Evolutionary conservation across 805 yeast genomes (phyloP).

Genomic region (Candida multigemmis): DNA sequence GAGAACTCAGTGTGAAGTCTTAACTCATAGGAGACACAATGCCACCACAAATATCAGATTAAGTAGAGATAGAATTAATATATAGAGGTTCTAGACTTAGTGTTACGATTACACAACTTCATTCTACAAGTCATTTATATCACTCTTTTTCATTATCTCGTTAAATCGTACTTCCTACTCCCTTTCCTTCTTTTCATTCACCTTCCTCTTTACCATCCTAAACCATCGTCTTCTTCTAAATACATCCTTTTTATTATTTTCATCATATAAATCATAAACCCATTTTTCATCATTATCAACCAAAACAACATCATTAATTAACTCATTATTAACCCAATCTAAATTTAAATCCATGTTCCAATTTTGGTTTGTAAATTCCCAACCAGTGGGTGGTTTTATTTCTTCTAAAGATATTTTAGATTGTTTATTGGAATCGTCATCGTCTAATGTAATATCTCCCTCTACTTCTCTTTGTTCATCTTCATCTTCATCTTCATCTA

Average conservation of each 20-base stretch:
- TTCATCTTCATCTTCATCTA: constrained; percentile 8
- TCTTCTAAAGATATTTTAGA: constrained; percentile 10
- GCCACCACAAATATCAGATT: too few species aligned
- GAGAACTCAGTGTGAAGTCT: too few species aligned
- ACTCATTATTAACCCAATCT: constrained; percentile 50
- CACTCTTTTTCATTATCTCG: too few species aligned
- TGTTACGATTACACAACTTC: too few species aligned
- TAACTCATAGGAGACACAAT: too few species aligned
- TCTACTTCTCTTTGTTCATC: constrained; percentile 6
- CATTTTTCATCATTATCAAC: constrained; percentile 74
- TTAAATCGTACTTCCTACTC: too few species aligned
- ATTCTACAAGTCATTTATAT: too few species aligned
- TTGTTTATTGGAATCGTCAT: constrained; percentile 1
- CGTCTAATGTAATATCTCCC: neutral
- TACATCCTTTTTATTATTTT: constrained; percentile 25
- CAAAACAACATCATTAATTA: constrained; percentile 42
- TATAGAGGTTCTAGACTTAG: too few species aligned
- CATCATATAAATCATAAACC: constrained; percentile 58
- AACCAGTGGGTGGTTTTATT: constrained; percentile 50
- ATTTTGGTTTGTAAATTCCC: constrained; percentile 40
- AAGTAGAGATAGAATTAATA: too few species aligned
- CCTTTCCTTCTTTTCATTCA: neutral
- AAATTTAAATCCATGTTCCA: constrained; percentile 62
- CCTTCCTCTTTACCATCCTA: constrained; percentile 14
- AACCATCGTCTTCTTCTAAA: constrained; percentile 64